Conservation (phyloP, 257 asterid species). For the Jaltomata sinuosa region DNA sequence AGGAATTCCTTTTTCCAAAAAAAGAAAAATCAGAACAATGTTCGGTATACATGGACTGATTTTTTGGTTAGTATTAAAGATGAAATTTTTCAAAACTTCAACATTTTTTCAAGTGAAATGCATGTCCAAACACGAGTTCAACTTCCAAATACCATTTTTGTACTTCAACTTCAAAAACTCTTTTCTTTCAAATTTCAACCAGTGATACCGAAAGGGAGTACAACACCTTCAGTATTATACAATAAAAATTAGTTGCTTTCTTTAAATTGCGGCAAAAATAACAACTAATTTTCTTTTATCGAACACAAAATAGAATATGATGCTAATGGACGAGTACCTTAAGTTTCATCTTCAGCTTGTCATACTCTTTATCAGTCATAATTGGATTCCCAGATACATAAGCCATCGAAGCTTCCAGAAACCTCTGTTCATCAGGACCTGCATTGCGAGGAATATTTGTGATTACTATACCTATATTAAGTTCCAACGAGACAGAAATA, state of each 20-base stretch:
- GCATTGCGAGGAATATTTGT: slow-evolving; percentile 5
- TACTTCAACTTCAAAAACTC: too few species aligned
- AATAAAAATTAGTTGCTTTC: background rate
- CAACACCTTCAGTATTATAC: background rate
- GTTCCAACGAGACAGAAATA: background rate
- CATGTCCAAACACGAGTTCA: too few species aligned
- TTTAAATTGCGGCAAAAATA: background rate
- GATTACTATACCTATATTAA: background rate
- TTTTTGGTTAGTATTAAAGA: too few species aligned
- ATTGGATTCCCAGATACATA: slow-evolving; percentile 82
- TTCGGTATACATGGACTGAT: too few species aligned
- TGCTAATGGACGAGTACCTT: slow-evolving; percentile 50
- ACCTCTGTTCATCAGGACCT: slow-evolving; percentile 89
- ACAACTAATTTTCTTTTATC: background rate
- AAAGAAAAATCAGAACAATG: too few species aligned
- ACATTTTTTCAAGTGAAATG: too few species aligned
- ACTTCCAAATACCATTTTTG: too few species aligned
- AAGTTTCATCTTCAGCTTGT: slow-evolving; percentile 68
- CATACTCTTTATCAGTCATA: slow-evolving; percentile 69
- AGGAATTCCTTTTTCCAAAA: too few species aligned
- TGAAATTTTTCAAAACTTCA: too few species aligned
- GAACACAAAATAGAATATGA: background rate
- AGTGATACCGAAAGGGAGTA: background rate
- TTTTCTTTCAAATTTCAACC: too few species aligned
- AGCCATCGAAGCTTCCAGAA: slow-evolving; percentile 98